A percentile compares a stretch with the other conserved stretches of the same genome.
phyloP scores from a whole-genome alignment of 2,329 filamentous ascomycete genomes.

The Penicillium sp. region DNA sequence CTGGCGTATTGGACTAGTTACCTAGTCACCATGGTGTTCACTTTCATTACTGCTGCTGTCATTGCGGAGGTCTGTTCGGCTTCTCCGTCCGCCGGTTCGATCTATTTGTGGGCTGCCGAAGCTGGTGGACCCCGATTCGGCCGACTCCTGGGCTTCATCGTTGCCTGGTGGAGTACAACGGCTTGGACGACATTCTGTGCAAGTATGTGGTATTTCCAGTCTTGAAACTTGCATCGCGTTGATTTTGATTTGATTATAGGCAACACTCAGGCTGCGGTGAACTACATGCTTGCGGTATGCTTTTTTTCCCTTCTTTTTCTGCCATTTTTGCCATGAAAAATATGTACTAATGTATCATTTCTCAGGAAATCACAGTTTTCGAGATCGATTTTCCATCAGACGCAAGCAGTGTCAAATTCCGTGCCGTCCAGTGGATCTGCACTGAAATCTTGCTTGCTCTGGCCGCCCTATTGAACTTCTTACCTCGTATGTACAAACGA shows the following conservation, averaged over 20 bases:
- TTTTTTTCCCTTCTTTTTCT: not conserved
- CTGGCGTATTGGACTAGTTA: conserved; percentile 64
- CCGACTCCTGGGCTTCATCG: conserved; percentile 59
- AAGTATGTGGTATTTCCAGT: conserved; percentile 33
- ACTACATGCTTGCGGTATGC: conserved; percentile 54
- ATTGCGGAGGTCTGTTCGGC: conserved; percentile 62
- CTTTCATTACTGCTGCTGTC: conserved; percentile 60
- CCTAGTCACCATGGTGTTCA: conserved; percentile 59
- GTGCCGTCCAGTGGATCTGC: conserved; percentile 61
- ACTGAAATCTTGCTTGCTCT: conserved; percentile 53
- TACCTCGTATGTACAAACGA: conserved; percentile 47
- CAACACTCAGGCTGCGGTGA: conserved; percentile 53
- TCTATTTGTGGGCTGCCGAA: conserved; percentile 63
- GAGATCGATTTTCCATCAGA: conserved; percentile 56
- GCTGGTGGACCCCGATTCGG: conserved; percentile 56
- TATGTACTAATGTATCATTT: conserved; percentile 8
- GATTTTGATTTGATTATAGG: conserved; percentile 27
- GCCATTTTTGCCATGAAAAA: not conserved
- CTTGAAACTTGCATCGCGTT: not conserved
- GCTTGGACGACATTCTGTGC: conserved; percentile 62
- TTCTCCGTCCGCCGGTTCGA: conserved; percentile 58
- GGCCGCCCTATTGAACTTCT: conserved; percentile 52
- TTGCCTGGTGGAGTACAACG: conserved; percentile 64
- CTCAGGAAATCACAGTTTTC: conserved; percentile 59
- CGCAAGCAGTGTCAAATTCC: conserved; percentile 54